Conservation (phyloP, 306 rosid genomes). For the Hippophae tibetana region DNA sequence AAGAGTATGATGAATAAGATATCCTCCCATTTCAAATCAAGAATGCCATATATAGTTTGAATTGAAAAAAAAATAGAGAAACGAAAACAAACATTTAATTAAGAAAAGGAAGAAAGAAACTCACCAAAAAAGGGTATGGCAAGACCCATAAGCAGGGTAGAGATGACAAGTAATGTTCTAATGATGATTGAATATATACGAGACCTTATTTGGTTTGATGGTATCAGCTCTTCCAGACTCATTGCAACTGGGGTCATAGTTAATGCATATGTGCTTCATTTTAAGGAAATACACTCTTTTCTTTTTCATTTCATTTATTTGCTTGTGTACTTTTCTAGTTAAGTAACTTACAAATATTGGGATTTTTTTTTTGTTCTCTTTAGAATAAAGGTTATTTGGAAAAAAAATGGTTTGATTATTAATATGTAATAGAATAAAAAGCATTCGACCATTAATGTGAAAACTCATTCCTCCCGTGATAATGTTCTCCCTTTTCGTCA, state of each 20-base stretch:
- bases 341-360: neutral
- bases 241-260: slow-evolving; percentile 93
- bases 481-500: too few species aligned
- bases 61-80: too few species aligned
- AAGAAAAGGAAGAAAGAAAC: slow-evolving; percentile 10
- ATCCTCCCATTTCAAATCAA: too few species aligned
- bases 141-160: slow-evolving; percentile 74
- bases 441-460: too few species aligned
- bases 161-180: slow-evolving; percentile 73
- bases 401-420: too few species aligned
- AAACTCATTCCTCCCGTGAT: too few species aligned
- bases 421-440: too few species aligned
- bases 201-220: slow-evolving; percentile 59
- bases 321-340: neutral
- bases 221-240: slow-evolving; percentile 94
- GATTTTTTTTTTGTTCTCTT: too few species aligned
- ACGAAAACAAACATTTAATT: too few species aligned
- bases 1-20: too few species aligned
- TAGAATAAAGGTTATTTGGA: too few species aligned
- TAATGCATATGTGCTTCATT: slow-evolving; percentile 74
- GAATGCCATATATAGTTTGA: too few species aligned
- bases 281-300: slow-evolving; percentile 39
- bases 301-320: neutral
- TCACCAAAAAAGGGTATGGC: slow-evolving; percentile 88
- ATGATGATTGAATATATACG: slow-evolving; percentile 53